Base-by-base conservation (phyloP, 2,329 filamentous ascomycete genomes). In the Penicillium sp. region DNA sequence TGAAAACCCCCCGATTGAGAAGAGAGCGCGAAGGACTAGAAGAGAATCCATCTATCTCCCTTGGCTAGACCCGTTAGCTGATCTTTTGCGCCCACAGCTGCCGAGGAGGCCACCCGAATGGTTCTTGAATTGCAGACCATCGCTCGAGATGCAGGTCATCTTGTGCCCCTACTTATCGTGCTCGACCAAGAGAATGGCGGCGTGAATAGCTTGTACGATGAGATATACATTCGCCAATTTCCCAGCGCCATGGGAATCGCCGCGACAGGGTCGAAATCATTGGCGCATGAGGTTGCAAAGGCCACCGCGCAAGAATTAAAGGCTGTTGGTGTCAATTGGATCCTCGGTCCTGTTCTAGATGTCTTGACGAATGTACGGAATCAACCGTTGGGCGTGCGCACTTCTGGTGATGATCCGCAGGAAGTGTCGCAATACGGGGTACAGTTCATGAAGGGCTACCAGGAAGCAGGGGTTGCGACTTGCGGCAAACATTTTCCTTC, bases 161-260 rank as follows among this genome's bases (percentile, higher is more conserved):
- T 91, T 3, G 89, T 94, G 2, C 95, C 95, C 2, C 81, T 99
- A 19, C 83, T 96, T 58, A 97, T 99, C 70, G 93, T 91, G 42
- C 82, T 98, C 40, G 95, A 98, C 74, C 95, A 99, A 76, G 95
- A 99, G 77, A 98, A 99, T 87, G 95, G 95, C 66, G 93, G 94
- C 3, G 94, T 97, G 76, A 98, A 97, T 81, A 97, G 92, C 79
- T 85, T 98, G 2, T 97, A 96, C 73, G 94, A 98, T 76, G 93
- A 97, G 70, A 92, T 95, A 72, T 95, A 93, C 75, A 94, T 98
- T 69, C 93, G 92, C 68, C 95, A 98, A 75, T 99, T 97, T 70
- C 95, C 95, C 9, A 97, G 93, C 73, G 91, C 94, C 65, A 98
- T 99, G 94, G 94, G 93, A 13, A 85, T 97, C 63, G 93, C 94